Percentiles rank a stretch among this genome's conserved stretches.
Evolutionary conservation across 495 filamentous ascomycete species (phyloP).

Genomic region (Eremomyces bilateralis): DNA sequence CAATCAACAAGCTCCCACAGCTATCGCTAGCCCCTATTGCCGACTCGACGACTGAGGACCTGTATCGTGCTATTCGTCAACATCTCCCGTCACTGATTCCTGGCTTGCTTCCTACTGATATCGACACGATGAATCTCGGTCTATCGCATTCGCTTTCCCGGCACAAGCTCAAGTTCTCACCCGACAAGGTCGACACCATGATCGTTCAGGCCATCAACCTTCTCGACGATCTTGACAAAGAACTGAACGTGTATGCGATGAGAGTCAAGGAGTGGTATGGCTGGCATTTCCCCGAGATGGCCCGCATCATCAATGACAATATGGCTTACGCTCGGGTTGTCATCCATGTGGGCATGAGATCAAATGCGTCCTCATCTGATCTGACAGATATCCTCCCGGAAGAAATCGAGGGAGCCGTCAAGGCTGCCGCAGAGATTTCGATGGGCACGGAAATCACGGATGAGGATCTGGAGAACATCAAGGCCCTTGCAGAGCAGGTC

Average conservation of each 20-base stretch:
- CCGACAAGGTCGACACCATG: conserved; percentile 99
- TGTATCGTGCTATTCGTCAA: conserved; percentile 83
- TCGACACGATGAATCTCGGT: conserved; percentile 83
- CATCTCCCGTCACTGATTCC: conserved; percentile 82
- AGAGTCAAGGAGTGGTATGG: conserved; percentile 99
- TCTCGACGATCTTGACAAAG: conserved; percentile 93
- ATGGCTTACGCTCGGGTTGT: conserved; percentile 80
- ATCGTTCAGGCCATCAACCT: conserved; percentile 91
- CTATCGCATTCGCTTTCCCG: conserved; percentile 94
- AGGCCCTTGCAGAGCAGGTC: conserved; percentile 78
- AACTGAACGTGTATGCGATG: conserved; percentile 97
- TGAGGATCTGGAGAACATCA: conserved; percentile 79
- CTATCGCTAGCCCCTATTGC: conserved; percentile 68
- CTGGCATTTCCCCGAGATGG: conserved; percentile 98
- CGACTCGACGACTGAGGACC: conserved; percentile 65
- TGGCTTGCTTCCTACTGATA: conserved; percentile 60
- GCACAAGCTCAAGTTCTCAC: conserved; percentile 96
- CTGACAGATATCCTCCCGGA: conserved; percentile 86
- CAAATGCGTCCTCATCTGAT: conserved; percentile 51
- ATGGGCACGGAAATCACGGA: conserved; percentile 94
- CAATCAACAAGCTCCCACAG: conserved; percentile 80
- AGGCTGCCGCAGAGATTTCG: conserved; percentile 81
- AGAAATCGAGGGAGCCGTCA: conserved; percentile 81
- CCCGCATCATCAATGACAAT: conserved; percentile 93
- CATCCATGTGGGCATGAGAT: conserved; percentile 67